Evolutionary conservation across 352 stramenopile species (phyloP), one percentile per base, ranked within the genome.

Genomic region (Phytophthora sp.): DNA sequence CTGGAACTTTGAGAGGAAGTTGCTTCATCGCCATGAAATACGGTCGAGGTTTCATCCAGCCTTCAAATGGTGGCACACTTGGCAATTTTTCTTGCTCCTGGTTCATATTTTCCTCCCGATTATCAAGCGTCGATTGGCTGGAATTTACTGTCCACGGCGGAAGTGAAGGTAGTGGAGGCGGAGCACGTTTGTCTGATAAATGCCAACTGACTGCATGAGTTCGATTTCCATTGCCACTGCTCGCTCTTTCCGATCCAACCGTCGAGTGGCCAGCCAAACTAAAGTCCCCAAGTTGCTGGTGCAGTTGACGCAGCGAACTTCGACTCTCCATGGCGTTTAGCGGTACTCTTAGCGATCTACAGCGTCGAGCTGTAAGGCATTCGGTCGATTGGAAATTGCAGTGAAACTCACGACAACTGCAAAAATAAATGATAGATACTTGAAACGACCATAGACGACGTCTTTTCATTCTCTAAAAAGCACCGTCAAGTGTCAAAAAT

Each of bases 21-120:
- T 79, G 64, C 63, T 82, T 85, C 64, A 85, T 73, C 4, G 76
- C 62, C 18, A 75, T 80, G 63, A 86, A 88, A 52, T 86, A 86
- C 35, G 79, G 74, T 24, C 69, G 75, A n/a, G 75, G 75, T 20
- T 79, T 81, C 29, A 57, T 74, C 77, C 77, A 86, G 9, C 57
- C 55, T 57, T n/a, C 20, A 33, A 21, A 39, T 16, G 35, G 61
- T 7, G 59, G 59, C 8, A 66, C 38, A 24, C 23, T 29, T 0
- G 38, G 12, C 35, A 68, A 33, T 33, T 44, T 11, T 16, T 16
- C 66, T 29, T 12, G 35, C 12, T 21, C 38, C 18, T 12, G 56
- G 31, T 36, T 30, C 26, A 5, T 55, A 33, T 21, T 72, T 41
- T 81, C 66, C 39, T 71, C 69, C 26, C 30, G 57, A 67, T 44